phyloP scores from a whole-genome alignment of 2,329 filamentous ascomycete species.

The Bipolaris gigantea region DNA sequence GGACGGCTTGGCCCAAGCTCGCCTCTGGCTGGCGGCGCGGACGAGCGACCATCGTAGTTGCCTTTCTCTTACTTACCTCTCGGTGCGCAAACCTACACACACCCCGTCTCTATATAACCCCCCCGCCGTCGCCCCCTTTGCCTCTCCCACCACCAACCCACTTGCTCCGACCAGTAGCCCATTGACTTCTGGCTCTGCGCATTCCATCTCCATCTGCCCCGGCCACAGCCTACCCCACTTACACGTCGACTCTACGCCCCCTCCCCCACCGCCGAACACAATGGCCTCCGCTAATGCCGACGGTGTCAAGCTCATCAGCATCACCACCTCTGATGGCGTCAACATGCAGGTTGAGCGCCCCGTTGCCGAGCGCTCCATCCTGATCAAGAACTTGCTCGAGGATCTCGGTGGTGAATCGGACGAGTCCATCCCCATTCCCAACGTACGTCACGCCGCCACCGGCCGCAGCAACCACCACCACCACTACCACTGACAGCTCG shows the following conservation, averaged over 20 bases:
- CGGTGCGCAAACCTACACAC: slow-evolving; percentile 15
- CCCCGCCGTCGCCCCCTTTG: slow-evolving; percentile 2
- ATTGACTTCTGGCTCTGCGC: neutral
- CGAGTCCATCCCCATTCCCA: slow-evolving; percentile 84
- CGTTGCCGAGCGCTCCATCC: slow-evolving; percentile 86
- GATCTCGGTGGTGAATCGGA: slow-evolving; percentile 70
- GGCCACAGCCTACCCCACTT: slow-evolving; percentile 26
- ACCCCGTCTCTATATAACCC: slow-evolving; percentile 18
- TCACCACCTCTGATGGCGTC: slow-evolving; percentile 52
- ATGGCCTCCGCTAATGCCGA: slow-evolving; percentile 30
- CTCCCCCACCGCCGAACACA: slow-evolving; percentile 6
- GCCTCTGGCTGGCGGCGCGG: slow-evolving; percentile 12
- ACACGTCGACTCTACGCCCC: slow-evolving; percentile 4
- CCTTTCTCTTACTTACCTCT: slow-evolving; percentile 15
- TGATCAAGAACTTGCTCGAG: slow-evolving; percentile 98
- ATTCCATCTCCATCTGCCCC: slow-evolving; percentile 1
- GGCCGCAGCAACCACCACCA: slow-evolving; percentile 19
- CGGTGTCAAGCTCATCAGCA: slow-evolving; percentile 40
- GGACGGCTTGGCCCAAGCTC: slow-evolving; percentile 21
- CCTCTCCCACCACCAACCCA: slow-evolving; percentile 6
- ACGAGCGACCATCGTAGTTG: slow-evolving; percentile 14
- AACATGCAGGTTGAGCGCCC: slow-evolving; percentile 62
- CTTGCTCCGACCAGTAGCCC: neutral
- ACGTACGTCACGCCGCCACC: slow-evolving; percentile 49
- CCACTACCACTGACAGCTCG: slow-evolving; percentile 29